Conservation (phyloP, 208 protist species). For the Herpetomonas samuelpessoai region DNA sequence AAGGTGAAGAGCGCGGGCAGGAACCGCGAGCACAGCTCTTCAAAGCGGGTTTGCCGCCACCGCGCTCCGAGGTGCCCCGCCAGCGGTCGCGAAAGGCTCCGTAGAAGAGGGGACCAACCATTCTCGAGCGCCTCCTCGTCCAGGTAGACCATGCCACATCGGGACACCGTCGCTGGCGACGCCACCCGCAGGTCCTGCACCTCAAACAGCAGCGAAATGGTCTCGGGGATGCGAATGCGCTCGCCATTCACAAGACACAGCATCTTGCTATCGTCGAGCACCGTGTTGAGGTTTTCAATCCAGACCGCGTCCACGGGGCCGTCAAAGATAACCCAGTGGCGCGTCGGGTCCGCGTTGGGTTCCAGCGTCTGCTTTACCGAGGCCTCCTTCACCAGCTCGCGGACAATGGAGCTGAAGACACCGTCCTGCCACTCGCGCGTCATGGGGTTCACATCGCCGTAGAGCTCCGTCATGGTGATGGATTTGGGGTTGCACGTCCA, state of each 20-base stretch:
- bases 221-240: slow-evolving; percentile 92
- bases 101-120: slow-evolving; percentile 73
- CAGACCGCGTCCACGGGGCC: slow-evolving; percentile 98
- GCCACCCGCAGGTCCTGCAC: slow-evolving; percentile 97
- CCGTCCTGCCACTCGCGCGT: slow-evolving; percentile 96
- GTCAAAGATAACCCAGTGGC: slow-evolving; percentile 97
- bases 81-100: slow-evolving; percentile 49
- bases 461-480: slow-evolving; percentile 95
- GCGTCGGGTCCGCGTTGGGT: slow-evolving; percentile 15
- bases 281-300: slow-evolving; percentile 99
- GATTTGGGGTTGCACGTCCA: slow-evolving; percentile 93
- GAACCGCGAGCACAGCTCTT: slow-evolving; percentile 61
- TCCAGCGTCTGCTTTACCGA: slow-evolving; percentile 12
- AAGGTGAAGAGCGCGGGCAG: slow-evolving; percentile 70
- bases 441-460: slow-evolving; percentile 93
- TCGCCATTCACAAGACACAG: slow-evolving; percentile 97
- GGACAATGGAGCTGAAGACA: slow-evolving; percentile 89
- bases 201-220: slow-evolving; percentile 96
- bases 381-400: slow-evolving; percentile 71
- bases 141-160: slow-evolving; percentile 98
- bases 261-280: slow-evolving; percentile 98
- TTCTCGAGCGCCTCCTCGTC: slow-evolving; percentile 86
- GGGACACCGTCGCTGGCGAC: slow-evolving; percentile 97
- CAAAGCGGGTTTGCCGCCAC: slow-evolving; percentile 73
- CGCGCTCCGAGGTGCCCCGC: slow-evolving; percentile 31